Percentiles rank a stretch among this genome's conserved stretches.
phyloP scores from a whole-genome alignment of 345 rosid genomes.

The Pseudoturritis turrita region DNA sequence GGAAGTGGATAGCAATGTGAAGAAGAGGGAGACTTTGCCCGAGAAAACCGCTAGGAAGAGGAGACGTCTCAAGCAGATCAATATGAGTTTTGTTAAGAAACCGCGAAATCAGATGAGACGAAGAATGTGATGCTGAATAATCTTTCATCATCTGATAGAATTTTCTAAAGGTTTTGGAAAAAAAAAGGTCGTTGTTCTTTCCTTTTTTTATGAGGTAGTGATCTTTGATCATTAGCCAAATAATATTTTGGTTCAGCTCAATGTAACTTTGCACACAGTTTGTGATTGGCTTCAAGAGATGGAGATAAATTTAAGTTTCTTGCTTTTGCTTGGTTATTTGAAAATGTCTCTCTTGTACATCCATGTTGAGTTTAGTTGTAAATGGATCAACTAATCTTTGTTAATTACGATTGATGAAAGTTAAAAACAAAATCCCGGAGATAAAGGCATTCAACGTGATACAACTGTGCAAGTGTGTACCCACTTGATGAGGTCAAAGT shows the following conservation, averaged over 20 bases:
- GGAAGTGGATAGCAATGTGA: slow-evolving; percentile 53
- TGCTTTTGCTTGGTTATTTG: not conserved
- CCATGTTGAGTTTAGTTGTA: not conserved
- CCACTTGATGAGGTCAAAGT: slow-evolving; percentile 3
- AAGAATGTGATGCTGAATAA: slow-evolving; percentile 16
- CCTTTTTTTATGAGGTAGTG: not conserved
- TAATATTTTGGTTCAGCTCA: slow-evolving; percentile 23
- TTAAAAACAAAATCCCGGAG: not conserved
- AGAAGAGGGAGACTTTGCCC: slow-evolving; percentile 89
- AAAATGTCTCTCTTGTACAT: not conserved
- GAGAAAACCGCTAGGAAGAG: slow-evolving; percentile 94
- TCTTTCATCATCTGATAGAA: not conserved
- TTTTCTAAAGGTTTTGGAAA: not conserved
- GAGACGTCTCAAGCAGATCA: slow-evolving; percentile 73
- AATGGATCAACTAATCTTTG: not conserved
- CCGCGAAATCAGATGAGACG: slow-evolving; percentile 53
- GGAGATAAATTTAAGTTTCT: not conserved
- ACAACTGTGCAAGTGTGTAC: not conserved
- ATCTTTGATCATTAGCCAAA: slow-evolving; percentile 9
- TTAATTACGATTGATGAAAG: not conserved
- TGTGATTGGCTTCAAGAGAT: not conserved
- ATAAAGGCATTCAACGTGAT: not conserved
- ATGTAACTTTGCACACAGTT: slow-evolving; percentile 1
- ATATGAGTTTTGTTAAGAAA: slow-evolving; percentile 88
- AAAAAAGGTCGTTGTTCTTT: not conserved